Conservation (phyloP, 495 filamentous ascomycete genomes). For the Neurospora sp. region DNA sequence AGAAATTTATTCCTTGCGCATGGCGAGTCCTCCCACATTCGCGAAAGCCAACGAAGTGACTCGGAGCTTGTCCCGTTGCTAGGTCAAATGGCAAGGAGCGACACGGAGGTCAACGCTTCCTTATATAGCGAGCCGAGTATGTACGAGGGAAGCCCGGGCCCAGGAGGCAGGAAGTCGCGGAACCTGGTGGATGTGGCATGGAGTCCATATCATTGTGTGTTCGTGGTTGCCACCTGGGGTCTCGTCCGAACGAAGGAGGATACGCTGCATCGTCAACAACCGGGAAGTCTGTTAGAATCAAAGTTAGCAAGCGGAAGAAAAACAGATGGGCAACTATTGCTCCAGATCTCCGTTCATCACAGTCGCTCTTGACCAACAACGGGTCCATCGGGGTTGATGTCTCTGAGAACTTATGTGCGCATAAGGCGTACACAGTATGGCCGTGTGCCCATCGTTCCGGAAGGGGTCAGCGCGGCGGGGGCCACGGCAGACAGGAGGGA, state of each 20-base stretch:
- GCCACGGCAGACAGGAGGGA: neutral
- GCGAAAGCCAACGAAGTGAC: neutral
- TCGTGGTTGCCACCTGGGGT: neutral
- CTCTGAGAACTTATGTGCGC: neutral
- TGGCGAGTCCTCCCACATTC: neutral
- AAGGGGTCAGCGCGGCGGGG: neutral
- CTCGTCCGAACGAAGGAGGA: neutral
- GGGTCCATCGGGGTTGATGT: neutral
- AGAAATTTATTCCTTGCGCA: neutral
- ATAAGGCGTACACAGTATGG: neutral
- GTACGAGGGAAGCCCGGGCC: neutral
- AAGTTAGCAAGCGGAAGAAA: neutral
- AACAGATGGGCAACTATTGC: neutral
- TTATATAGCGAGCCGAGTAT: neutral
- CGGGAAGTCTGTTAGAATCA: neutral
- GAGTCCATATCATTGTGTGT: neutral
- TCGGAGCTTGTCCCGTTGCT: neutral
- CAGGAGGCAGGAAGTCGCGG: neutral
- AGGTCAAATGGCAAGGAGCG: neutral
- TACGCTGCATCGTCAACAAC: neutral
- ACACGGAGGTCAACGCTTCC: neutral
- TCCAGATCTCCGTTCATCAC: neutral
- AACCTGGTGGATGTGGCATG: neutral
- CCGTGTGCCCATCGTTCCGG: neutral
- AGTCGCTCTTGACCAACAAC: neutral